These are phyloP conservation scores for Anthracocystis panici-leucophaei DNA, from an alignment of 1,284 basidiomycete species.

Conservation along the genomic window DNA sequence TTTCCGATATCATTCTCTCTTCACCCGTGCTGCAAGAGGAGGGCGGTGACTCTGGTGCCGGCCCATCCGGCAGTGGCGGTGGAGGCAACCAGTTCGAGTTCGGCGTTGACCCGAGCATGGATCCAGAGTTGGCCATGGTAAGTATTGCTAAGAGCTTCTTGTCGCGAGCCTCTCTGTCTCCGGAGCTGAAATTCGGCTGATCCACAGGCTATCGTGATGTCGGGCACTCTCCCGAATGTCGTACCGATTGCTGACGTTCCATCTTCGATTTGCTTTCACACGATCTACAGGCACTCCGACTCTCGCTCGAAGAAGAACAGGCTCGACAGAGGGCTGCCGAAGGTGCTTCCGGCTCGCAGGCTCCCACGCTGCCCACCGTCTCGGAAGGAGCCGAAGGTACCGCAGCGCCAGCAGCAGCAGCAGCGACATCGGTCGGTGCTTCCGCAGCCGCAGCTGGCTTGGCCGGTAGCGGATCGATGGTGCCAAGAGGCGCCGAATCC, in stretches of 20 bases:
- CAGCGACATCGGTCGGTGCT: slow-evolving; percentile 12
- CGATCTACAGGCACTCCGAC: slow-evolving; percentile 83
- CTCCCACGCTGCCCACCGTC: slow-evolving; percentile 47
- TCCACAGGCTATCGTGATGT: background rate
- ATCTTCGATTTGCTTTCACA: background rate
- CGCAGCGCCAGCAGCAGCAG: slow-evolving; percentile 15
- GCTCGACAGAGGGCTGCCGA: slow-evolving; percentile 76
- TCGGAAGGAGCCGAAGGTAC: slow-evolving; percentile 42
- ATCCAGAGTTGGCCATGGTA: slow-evolving; percentile 97
- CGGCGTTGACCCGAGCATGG: slow-evolving; percentile 91
- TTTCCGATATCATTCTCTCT: slow-evolving; percentile 85
- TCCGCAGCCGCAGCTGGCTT: slow-evolving; percentile 34
- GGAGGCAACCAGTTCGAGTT: slow-evolving; percentile 77
- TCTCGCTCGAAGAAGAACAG: slow-evolving; percentile 97
- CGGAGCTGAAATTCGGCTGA: too few relatives aligned
- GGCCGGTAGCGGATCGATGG: slow-evolving; percentile 60
- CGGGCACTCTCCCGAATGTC: slow-evolving; percentile 4
- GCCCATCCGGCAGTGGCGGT: slow-evolving; percentile 57
- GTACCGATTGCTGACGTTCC: slow-evolving; percentile 26
- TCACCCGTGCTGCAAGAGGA: slow-evolving; percentile 88
- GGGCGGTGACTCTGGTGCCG: slow-evolving; percentile 72
- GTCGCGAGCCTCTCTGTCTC: background rate
- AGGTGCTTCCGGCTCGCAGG: slow-evolving; percentile 40
- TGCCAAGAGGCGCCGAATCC: slow-evolving; percentile 59
- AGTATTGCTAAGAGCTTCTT: slow-evolving; percentile 33